phyloP scores from a whole-genome alignment of 192 early-diverging fungal species.

The Phlyctochytrium planicorne region DNA sequence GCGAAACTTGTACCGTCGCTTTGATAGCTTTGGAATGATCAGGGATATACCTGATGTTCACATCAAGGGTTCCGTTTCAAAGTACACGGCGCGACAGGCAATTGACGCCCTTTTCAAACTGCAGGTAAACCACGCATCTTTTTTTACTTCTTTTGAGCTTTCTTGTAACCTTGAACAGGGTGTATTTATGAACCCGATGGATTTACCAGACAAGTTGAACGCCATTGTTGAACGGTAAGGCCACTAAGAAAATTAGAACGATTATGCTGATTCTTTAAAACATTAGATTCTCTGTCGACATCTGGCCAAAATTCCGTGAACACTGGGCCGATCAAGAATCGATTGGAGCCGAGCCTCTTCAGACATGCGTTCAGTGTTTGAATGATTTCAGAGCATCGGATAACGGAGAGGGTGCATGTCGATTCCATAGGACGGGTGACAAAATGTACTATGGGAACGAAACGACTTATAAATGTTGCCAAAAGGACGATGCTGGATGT shows the following conservation, averaged over 20 bases:
- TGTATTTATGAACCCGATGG: conserved; percentile 19
- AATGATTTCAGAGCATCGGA: neutral
- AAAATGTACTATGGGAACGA: too few relatives aligned
- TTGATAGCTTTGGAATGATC: conserved; percentile 15
- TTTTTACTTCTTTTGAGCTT: neutral
- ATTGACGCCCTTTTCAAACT: conserved; percentile 11
- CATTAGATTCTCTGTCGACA: neutral
- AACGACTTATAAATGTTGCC: too few relatives aligned
- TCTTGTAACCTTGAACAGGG: conserved; percentile 2
- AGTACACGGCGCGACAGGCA: neutral
- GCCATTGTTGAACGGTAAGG: conserved; percentile 4
- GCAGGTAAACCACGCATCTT: conserved; percentile 4
- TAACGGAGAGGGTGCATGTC: conserved; percentile 21
- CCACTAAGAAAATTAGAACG: conserved; percentile 3
- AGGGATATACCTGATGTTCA: conserved; percentile 3
- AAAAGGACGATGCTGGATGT: too few relatives aligned
- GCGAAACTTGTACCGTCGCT: conserved; percentile 6
- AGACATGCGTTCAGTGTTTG: conserved; percentile 16
- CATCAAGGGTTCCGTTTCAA: neutral
- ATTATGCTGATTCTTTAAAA: neutral
- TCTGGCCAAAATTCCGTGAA: neutral
- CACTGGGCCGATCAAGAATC: conserved; percentile 1
- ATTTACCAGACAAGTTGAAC: conserved; percentile 11
- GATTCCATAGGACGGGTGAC: too few relatives aligned
- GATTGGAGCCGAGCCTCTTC: conserved; percentile 14